Evolutionary conservation across 1,284 basidiomycete species (phyloP), one percentile per base, ranked within the genome.

Genomic region (Ceratobasidium sp.): DNA sequence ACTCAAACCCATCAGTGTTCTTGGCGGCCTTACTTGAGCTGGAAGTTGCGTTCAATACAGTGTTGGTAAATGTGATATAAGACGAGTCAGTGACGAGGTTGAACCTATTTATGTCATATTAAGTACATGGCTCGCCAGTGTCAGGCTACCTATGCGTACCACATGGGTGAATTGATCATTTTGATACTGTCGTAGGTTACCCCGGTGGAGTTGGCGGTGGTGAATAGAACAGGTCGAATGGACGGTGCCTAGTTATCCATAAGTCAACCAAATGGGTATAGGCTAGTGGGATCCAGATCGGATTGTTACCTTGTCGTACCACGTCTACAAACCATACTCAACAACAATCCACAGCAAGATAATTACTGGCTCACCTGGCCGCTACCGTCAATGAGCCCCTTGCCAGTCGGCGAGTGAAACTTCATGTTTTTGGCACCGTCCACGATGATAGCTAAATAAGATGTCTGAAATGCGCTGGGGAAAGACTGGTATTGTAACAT

Each of bases 81-180:
- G 75, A 77, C 17, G 65, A 77, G 33, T 66, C 62, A 17, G 66
- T 68, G 20, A 77, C 66, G 7, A 77, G 66, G 40, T 77, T 77
- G 40, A 77, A 77, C 75, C 75, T 77, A 33, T 28, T 12, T 13
- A 38, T 12, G 12, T 9, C 4, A 10, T 12, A 20, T n/a, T 64
- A 44, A 40, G 40, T 7, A 17, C 23, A 20, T 12, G 1, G 23
- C 40, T 10, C 28, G 42, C 9, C 44, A n/a, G 4, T 44, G 42
- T 7, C 13, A 6, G 61, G 54, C n/a, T 26, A 23, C n/a, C 10
- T 17, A 15, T 38, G 61, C 65, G 10, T 33, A 77, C 75, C 75
- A 77, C 75, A 77, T 77, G 6, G 75, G 75, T 1, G 75, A 77
- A 40, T 77, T 77, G 66, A 77, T 69, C 75, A 77, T 77, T 38